These are phyloP conservation scores for Calonectria crousiana DNA, from an alignment of 2,329 filamentous ascomycete species.

Conservation along the genomic window DNA sequence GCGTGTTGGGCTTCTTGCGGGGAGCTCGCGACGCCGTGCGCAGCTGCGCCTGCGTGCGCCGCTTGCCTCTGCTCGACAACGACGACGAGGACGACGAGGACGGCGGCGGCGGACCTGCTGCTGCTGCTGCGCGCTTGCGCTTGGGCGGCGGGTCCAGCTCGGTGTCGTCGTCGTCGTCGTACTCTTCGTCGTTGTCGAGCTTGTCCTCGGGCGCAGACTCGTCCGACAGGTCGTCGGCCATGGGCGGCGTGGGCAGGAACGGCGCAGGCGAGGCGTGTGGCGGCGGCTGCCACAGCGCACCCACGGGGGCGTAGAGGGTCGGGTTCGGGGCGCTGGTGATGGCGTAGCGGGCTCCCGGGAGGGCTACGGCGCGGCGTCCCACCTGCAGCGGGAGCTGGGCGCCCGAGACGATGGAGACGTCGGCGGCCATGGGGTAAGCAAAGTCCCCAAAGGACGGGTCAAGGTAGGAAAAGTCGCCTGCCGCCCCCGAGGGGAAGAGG, in stretches of 20 bases:
- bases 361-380: conserved; percentile 29
- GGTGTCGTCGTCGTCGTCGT: conserved; percentile 36
- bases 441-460: conserved; percentile 40
- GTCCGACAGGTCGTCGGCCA: conserved; percentile 40
- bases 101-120: background rate
- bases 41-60: conserved; percentile 38
- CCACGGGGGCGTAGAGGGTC: conserved; percentile 28
- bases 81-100: background rate
- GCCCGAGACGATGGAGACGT: conserved; percentile 24
- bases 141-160: conserved; percentile 26
- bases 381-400: conserved; percentile 35
- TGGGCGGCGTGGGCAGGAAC: conserved; percentile 42
- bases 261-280: conserved; percentile 37
- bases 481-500: conserved; percentile 38
- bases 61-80: conserved; percentile 13
- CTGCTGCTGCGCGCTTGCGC: conserved; percentile 27
- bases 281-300: conserved; percentile 31
- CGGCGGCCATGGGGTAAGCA: conserved; percentile 14
- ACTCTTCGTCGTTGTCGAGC: conserved; percentile 11
- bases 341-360: conserved; percentile 39
- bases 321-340: conserved; percentile 28
- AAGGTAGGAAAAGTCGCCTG: conserved; percentile 41
- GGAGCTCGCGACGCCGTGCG: conserved; percentile 42
- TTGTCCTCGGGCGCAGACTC: conserved; percentile 34
- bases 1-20: conserved; percentile 36